Conservation (phyloP, 2,329 filamentous ascomycete genomes). For the Colletotrichum chlorophyti region DNA sequence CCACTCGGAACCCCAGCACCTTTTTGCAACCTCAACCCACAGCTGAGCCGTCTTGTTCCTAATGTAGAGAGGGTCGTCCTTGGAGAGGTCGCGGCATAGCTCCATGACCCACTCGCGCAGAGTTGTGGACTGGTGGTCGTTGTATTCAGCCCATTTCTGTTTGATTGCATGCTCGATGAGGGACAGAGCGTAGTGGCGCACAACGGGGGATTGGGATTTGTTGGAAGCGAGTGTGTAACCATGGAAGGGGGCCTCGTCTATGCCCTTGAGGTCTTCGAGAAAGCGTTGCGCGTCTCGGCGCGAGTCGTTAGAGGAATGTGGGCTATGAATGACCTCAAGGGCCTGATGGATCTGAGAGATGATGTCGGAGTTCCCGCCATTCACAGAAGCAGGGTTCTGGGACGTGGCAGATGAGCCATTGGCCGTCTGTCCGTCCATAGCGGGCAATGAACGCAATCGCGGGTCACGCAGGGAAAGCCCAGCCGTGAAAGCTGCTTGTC, state of each 20-base stretch:
- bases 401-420: slow-evolving; percentile 39
- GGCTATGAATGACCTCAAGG: slow-evolving; percentile 85
- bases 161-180: slow-evolving; percentile 89
- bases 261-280: slow-evolving; percentile 84
- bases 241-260: slow-evolving; percentile 80
- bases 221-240: slow-evolving; percentile 85
- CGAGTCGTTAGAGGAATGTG: slow-evolving; percentile 79
- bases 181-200: slow-evolving; percentile 93
- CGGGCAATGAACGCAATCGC: slow-evolving; percentile 19
- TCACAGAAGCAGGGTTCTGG: slow-evolving; percentile 36
- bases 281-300: slow-evolving; percentile 85
- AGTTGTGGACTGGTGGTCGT: slow-evolving; percentile 68
- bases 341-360: slow-evolving; percentile 80
- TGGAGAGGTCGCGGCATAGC: slow-evolving; percentile 74
- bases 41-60: slow-evolving; percentile 93
- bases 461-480: slow-evolving; percentile 10
- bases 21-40: slow-evolving; percentile 94
- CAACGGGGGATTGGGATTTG: slow-evolving; percentile 75
- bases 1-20: slow-evolving; percentile 93
- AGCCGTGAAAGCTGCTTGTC: slow-evolving; percentile 15
- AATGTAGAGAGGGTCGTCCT: slow-evolving; percentile 80
- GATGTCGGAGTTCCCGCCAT: slow-evolving; percentile 49
- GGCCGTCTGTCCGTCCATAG: slow-evolving; percentile 40
- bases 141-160: slow-evolving; percentile 82
- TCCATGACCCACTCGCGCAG: slow-evolving; percentile 80